Evolutionary conservation across 805 yeast genomes (phyloP).

Genomic region (Candida manassasensis): DNA sequence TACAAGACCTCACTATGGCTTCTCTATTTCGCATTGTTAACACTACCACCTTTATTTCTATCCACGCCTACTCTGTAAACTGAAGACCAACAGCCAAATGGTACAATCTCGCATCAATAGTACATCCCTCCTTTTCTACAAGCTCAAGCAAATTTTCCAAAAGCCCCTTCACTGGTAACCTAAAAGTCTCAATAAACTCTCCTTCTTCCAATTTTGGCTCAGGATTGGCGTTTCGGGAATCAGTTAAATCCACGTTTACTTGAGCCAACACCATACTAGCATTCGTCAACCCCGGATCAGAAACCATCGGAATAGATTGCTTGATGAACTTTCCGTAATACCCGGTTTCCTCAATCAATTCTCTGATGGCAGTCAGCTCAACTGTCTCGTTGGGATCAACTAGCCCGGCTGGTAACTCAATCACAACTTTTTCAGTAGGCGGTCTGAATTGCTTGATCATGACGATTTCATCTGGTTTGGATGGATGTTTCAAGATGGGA

Average conservation of each 20-base stretch:
- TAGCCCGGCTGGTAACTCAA: constrained; percentile 94
- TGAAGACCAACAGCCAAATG: constrained; percentile 79
- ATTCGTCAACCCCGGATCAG: constrained; percentile 85
- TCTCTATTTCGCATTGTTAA: no score
- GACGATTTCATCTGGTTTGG: constrained; percentile 37
- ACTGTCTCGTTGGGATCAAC: constrained; percentile 79
- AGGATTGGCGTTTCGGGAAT: constrained; percentile 65
- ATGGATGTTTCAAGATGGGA: constrained; percentile 57
- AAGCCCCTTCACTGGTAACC: constrained; percentile 58
- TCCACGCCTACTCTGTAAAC: constrained; percentile 17
- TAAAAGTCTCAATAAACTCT: constrained; percentile 88
- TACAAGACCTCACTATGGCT: no score
- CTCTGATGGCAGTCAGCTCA: constrained; percentile 80
- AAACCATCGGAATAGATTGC: constrained; percentile 42
- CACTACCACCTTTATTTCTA: no score
- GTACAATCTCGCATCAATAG: constrained; percentile 82
- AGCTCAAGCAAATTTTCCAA: constrained; percentile 50
- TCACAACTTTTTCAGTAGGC: constrained; percentile 81
- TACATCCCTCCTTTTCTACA: constrained; percentile 57
- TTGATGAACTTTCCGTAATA: constrained; percentile 60
- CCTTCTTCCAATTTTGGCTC: constrained; percentile 76
- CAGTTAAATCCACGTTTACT: constrained; percentile 67
- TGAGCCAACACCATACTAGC: constrained; percentile 80
- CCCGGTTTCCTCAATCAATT: constrained; percentile 89
- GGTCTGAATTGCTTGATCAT: constrained; percentile 91